These are phyloP conservation scores for Tylopilus orsonianus DNA, from an alignment of 1,284 basidiomycete genomes.

Conservation along the genomic window DNA sequence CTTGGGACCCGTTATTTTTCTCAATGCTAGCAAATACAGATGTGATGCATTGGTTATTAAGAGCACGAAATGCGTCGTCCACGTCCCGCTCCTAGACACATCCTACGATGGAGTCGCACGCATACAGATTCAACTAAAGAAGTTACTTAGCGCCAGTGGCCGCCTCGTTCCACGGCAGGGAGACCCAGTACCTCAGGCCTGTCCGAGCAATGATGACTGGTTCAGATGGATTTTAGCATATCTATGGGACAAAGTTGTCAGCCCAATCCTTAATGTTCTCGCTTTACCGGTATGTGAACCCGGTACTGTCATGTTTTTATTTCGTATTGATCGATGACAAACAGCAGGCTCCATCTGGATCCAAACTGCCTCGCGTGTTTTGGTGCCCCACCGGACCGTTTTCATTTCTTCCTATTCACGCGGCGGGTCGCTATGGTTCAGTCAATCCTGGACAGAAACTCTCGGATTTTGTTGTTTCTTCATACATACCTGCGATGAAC, in stretches of 20 bases:
- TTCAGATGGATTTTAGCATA: neutral
- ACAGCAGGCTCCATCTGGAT: neutral
- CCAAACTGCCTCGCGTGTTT: constrained; percentile 5
- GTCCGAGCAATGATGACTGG: neutral
- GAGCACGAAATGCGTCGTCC: neutral
- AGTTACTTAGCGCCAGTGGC: neutral
- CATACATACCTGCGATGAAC: constrained; percentile 12
- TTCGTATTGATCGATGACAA: neutral
- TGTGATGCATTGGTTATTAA: neutral
- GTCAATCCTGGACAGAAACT: neutral
- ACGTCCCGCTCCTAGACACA: neutral
- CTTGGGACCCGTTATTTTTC: constrained; percentile 1
- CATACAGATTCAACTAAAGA: neutral
- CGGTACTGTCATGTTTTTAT: too few species aligned
- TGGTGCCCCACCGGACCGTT: constrained; percentile 14
- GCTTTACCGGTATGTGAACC: constrained; percentile 5
- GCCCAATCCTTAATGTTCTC: constrained; percentile 6
- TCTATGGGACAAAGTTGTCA: constrained; percentile 10
- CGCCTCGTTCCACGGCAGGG: neutral
- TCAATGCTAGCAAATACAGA: neutral
- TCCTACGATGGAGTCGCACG: neutral
- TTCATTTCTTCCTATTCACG: constrained; percentile 12
- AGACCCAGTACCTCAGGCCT: neutral
- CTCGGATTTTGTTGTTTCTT: constrained; percentile 14
- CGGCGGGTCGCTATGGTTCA: constrained; percentile 1